Evolutionary conservation across 306 rosid genomes (phyloP).

Genomic region (Cucurbita maxima): DNA sequence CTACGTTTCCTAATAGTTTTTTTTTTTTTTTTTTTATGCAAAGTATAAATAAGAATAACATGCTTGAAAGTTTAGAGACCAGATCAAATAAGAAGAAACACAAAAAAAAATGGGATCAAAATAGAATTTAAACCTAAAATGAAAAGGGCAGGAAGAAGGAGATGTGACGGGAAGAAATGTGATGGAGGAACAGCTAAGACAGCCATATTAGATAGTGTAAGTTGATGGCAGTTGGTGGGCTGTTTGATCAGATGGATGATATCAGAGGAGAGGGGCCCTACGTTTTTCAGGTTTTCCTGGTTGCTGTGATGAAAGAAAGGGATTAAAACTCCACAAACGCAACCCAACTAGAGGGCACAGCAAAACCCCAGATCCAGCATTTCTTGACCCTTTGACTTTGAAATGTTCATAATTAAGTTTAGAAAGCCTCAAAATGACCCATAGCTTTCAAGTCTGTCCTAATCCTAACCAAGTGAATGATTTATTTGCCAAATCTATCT

Average conservation of each 20-base stretch:
- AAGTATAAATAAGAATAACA: neutral
- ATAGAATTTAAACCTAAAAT: neutral
- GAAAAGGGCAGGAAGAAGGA: neutral
- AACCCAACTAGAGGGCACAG: neutral
- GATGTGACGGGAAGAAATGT: neutral
- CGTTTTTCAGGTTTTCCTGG: neutral
- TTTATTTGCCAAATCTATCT: neutral
- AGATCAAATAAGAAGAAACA: neutral
- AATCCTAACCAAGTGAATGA: neutral
- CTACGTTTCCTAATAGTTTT: neutral
- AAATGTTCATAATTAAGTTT: slow-evolving; percentile 6
- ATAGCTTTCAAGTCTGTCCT: neutral
- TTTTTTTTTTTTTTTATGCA: neutral
- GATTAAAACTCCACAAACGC: neutral
- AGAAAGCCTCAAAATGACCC: neutral
- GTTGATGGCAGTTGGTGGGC: slow-evolving; percentile 10
- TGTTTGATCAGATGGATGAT: slow-evolving; percentile 7
- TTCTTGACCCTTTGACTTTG: slow-evolving; percentile 7
- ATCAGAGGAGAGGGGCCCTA: neutral
- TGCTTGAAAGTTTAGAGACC: neutral
- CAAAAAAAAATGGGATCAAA: neutral
- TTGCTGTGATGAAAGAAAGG: neutral
- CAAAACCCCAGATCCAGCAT: neutral
- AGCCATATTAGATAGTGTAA: neutral
- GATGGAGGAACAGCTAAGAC: slow-evolving; percentile 8